Conservation (phyloP, 2,329 filamentous ascomycete genomes). For the Thielaviopsis musarum region DNA sequence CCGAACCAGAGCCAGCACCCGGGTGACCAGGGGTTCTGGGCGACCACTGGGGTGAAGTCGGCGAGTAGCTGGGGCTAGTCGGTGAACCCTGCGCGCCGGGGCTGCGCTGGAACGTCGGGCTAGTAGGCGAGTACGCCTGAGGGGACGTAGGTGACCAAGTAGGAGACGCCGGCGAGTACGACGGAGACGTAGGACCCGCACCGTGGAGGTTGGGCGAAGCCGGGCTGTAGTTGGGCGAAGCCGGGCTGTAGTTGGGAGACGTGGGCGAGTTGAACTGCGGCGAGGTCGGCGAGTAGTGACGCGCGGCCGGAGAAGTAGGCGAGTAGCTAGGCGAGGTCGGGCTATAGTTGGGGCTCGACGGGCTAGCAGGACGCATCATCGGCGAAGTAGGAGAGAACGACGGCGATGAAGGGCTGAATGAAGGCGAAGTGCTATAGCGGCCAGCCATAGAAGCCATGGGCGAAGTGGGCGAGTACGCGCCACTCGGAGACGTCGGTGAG, state of each 20-base stretch:
- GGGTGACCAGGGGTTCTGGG: conserved; percentile 29
- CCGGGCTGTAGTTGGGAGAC: conserved; percentile 56
- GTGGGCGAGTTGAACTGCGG: conserved; percentile 62
- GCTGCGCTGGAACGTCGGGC: conserved; percentile 40
- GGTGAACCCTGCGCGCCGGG: conserved; percentile 40
- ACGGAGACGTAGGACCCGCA: conserved; percentile 33
- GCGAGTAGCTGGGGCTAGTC: conserved; percentile 56
- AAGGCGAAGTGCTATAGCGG: conserved; percentile 38
- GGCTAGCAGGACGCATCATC: conserved; percentile 36
- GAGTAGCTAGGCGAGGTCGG: conserved; percentile 50
- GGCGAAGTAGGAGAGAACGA: conserved; percentile 48
- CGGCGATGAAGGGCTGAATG: conserved; percentile 46
- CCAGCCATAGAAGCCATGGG: conserved; percentile 40
- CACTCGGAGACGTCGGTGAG: conserved; percentile 61
- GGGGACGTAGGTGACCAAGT: conserved; percentile 63
- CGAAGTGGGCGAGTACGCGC: conserved; percentile 63
- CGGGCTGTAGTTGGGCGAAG: conserved; percentile 56
- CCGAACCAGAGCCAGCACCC: conserved; percentile 5
- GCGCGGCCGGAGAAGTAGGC: conserved; percentile 40
- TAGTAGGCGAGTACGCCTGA: conserved; percentile 45
- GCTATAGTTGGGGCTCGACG: conserved; percentile 44
- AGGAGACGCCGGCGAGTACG: conserved; percentile 55
- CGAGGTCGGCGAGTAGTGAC: conserved; percentile 52
- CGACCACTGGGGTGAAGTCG: conserved; percentile 37
- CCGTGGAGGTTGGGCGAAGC: conserved; percentile 40